Evolutionary conservation across 2,329 filamentous ascomycete genomes (phyloP), one percentile per base, ranked within the genome.

Genomic region (Cytospora chrysosperma): DNA sequence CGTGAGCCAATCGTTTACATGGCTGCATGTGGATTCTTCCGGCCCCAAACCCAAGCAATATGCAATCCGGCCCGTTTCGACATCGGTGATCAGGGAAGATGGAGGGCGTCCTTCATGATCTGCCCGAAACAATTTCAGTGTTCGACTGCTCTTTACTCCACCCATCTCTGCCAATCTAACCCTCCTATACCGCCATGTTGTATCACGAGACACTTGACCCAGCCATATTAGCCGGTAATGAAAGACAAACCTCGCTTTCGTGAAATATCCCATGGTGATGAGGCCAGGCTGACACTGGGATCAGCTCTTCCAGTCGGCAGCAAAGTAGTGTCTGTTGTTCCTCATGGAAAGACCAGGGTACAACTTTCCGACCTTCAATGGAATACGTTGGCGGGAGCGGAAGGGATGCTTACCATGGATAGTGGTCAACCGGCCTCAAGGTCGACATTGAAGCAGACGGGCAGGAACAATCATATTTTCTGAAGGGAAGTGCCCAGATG

Each of bases 281-380:
- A n/a, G 13, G 13, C 43, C 5, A 10, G 15, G 26, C 30, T 52
- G 10, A 59, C 30, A n/a, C 10, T 37, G 13, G 21, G 24, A 9
- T 8, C 40, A 69, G 67, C 51, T n/a, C 63, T 68, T 4, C 68
- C 67, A 13, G 49, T 62, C 12, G 65, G 63, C 8, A 61, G 65
- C 43, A 49, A 64, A 34, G 65, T 69, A 5, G 49, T 69, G 8
- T 70, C 68, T n/a, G 67, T 70, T 13, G 65, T 49, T 2, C 64
- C 66, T 2, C 68, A 68, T 19, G 69, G 68, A 4, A 55, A 63
- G 59, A 66, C 61, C 66, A 68, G 56, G 61, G 67, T 57, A 65
- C 57, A n/a, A n/a, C n/a, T n/a, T n/a, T 56, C 66, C 2, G 5
- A 4, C 34, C 6, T 28, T 50, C 32, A 4, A 1, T 17, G 47